Evolutionary conservation across 176 grass and related monocot genomes (phyloP).

Genomic region (Carex myosuroides): DNA sequence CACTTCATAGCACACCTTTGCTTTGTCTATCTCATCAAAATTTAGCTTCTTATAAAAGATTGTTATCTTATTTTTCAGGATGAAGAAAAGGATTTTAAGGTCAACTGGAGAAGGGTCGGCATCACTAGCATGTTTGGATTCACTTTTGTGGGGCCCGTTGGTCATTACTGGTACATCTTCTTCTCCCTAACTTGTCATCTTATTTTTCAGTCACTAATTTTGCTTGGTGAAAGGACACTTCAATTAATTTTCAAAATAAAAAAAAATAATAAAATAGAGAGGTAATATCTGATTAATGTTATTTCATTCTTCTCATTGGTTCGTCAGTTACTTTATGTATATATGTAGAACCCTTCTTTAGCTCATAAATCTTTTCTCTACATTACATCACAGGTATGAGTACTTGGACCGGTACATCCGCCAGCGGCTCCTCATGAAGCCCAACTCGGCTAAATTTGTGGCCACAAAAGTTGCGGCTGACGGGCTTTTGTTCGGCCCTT

Average conservation of each 20-base stretch:
- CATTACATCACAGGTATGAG: slow-evolving; percentile 57
- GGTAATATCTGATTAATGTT: neutral
- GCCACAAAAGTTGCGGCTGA: slow-evolving; percentile 72
- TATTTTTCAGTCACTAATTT: neutral
- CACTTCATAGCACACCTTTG: neutral
- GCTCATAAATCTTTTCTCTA: neutral
- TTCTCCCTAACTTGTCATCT: slow-evolving; percentile 8
- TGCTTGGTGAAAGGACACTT: neutral
- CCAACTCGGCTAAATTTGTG: slow-evolving; percentile 64
- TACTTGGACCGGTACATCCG: slow-evolving; percentile 73
- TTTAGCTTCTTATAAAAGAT: neutral
- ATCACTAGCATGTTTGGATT: slow-evolving; percentile 91
- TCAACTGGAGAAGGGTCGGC: slow-evolving; percentile 86
- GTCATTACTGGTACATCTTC: slow-evolving; percentile 72
- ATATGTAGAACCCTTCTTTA: neutral
- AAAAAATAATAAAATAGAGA: neutral
- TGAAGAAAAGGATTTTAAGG: slow-evolving; percentile 72
- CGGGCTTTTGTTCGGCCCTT: slow-evolving; percentile 55
- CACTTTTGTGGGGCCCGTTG: slow-evolving; percentile 89
- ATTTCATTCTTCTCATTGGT: neutral
- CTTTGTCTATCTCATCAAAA: neutral
- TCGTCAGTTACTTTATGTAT: neutral
- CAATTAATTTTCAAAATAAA: neutral
- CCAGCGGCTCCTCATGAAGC: slow-evolving; percentile 31
- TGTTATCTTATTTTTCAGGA: slow-evolving; percentile 32